Conservation (phyloP, 2,329 filamentous ascomycete genomes). For the Lomentospora prolificans region DNA sequence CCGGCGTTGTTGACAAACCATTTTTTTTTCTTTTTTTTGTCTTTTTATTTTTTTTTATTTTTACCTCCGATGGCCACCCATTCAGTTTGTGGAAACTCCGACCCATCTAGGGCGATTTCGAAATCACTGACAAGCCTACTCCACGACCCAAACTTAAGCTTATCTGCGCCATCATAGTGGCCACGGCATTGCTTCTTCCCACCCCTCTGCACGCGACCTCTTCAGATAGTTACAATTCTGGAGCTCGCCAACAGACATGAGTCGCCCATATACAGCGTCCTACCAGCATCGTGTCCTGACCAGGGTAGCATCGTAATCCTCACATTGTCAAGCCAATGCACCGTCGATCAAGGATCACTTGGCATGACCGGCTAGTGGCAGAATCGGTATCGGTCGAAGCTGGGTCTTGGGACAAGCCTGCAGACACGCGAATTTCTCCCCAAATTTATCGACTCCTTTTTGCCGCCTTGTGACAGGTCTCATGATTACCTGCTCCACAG, state of each 20-base stretch:
- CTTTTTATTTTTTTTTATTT: no score
- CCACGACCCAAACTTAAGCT: background rate
- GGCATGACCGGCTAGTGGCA: conserved; percentile 4
- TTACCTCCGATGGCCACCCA: no score
- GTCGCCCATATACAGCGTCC: background rate
- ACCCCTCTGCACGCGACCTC: background rate
- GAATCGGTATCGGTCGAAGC: background rate
- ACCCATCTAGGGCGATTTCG: background rate
- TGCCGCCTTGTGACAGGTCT: background rate
- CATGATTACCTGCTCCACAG: background rate
- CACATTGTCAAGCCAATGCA: conserved; percentile 4
- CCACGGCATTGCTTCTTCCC: background rate
- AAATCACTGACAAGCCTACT: background rate
- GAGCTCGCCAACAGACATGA: background rate
- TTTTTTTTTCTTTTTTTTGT: no score
- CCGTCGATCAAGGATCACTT: conserved; percentile 7
- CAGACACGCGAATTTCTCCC: background rate
- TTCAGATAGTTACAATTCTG: background rate
- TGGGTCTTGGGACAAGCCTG: background rate
- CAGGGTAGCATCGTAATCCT: background rate
- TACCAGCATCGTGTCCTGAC: background rate
- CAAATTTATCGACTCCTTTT: background rate
- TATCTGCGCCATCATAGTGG: background rate
- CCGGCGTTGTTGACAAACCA: background rate
- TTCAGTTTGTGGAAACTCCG: background rate